Conservation (phyloP, 2,329 filamentous ascomycete species). For the Venturia effusa region DNA sequence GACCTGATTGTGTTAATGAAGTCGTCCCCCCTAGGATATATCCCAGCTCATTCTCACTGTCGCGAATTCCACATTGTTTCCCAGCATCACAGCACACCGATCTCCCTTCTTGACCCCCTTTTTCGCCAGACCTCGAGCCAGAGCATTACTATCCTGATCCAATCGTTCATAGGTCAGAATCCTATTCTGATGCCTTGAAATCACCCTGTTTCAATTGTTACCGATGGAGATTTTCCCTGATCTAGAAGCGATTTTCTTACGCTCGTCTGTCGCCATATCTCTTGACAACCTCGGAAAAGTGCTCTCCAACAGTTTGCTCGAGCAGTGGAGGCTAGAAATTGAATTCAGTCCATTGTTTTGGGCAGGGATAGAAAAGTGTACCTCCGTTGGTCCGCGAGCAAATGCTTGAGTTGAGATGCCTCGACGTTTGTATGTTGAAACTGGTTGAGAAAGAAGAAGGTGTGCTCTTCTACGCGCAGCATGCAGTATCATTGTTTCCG, state of each 20-base stretch:
- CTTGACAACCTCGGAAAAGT: conserved; percentile 57
- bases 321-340: conserved; percentile 51
- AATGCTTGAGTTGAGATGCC: conserved; percentile 2
- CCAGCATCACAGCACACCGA: conserved; percentile 74
- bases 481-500: neutral
- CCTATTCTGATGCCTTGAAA: conserved; percentile 50
- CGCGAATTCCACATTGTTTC: conserved; percentile 76
- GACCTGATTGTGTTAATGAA: conserved; percentile 20
- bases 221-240: neutral
- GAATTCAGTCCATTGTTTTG: neutral
- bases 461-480: neutral
- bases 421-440: neutral
- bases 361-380: neutral
- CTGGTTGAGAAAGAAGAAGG: neutral
- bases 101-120: conserved; percentile 72
- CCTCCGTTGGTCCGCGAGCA: neutral
- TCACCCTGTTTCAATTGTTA: conserved; percentile 31
- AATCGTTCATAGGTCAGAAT: conserved; percentile 64
- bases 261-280: conserved; percentile 53
- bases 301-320: conserved; percentile 57
- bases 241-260: conserved; percentile 27
- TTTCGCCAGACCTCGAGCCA: conserved; percentile 59
- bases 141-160: conserved; percentile 62
- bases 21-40: neutral
- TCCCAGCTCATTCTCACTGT: conserved; percentile 40